phyloP scores from a whole-genome alignment of 441 rosid genomes.

The Pelargonium cotyledonis region DNA sequence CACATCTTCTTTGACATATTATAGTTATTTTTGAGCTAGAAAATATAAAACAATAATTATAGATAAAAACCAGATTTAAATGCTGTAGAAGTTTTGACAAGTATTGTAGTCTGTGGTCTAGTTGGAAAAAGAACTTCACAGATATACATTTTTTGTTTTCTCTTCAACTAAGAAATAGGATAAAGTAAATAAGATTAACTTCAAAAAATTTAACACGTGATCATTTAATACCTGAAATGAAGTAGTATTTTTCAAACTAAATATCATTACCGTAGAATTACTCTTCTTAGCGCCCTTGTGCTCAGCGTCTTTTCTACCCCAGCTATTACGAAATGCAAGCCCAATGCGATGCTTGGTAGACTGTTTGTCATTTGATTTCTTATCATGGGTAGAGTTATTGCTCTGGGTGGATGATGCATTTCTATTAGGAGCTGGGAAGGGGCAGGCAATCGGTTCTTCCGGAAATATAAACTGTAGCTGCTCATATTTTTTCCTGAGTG shows the following conservation, averaged over 20 bases:
- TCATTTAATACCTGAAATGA: too few species aligned
- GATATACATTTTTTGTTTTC: background rate
- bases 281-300: constrained; percentile 58
- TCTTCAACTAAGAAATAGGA: background rate
- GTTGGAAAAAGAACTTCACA: background rate
- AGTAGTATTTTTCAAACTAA: constrained; percentile 19
- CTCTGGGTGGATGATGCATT: constrained; percentile 31
- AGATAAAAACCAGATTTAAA: background rate
- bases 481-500: constrained; percentile 78
- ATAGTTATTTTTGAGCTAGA: background rate
- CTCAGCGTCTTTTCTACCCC: constrained; percentile 77
- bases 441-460: constrained; percentile 34
- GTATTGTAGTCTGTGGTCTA: background rate
- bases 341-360: constrained; percentile 56
- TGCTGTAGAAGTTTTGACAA: background rate
- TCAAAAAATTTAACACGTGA: too few species aligned
- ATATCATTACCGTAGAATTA: constrained; percentile 49
- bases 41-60: background rate
- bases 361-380: constrained; percentile 43
- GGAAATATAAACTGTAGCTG: constrained; percentile 45
- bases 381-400: constrained; percentile 32
- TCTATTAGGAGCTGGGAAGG: constrained; percentile 31
- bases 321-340: constrained; percentile 70
- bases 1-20: background rate
- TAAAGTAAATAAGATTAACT: background rate